Conservation (phyloP, 2,329 filamentous ascomycete genomes). For the Tolypocladium tropicale region DNA sequence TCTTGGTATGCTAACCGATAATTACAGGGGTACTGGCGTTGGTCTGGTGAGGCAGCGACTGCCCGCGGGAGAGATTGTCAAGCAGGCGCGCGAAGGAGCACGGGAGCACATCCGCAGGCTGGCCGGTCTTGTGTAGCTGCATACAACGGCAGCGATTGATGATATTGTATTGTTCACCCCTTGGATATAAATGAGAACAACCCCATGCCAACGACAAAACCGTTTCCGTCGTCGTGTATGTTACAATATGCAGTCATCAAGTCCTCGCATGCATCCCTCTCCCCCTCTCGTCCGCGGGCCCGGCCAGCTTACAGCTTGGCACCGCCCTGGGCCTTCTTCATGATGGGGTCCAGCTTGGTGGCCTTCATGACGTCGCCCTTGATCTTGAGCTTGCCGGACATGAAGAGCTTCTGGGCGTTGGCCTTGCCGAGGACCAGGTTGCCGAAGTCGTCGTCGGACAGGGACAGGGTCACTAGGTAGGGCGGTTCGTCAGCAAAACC, state of each 20-base stretch:
- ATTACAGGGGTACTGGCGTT: slow-evolving; percentile 31
- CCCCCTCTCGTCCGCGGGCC: too few relatives aligned
- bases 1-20: not conserved
- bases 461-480: slow-evolving; percentile 65
- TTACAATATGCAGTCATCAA: not conserved
- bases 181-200: not conserved
- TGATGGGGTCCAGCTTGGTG: slow-evolving; percentile 87
- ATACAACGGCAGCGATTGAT: not conserved
- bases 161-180: not conserved
- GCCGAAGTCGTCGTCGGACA: slow-evolving; percentile 80
- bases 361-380: slow-evolving; percentile 99
- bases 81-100: slow-evolving; percentile 27
- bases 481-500: not conserved
- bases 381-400: slow-evolving; percentile 97
- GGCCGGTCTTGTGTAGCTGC: slow-evolving; percentile 7
- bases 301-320: slow-evolving; percentile 60
- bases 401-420: slow-evolving; percentile 91
- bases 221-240: not conserved
- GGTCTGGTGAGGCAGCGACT: slow-evolving; percentile 31
- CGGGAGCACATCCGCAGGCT: slow-evolving; percentile 21
- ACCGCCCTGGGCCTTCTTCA: slow-evolving; percentile 79
- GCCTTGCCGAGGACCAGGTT: slow-evolving; percentile 78
- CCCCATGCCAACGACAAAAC: not conserved
- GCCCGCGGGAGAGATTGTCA: slow-evolving; percentile 32
- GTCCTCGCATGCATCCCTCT: not conserved